These are phyloP conservation scores for Clarireedia sp. DNA, from an alignment of 2,329 filamentous ascomycete species.

Conservation along the genomic window DNA sequence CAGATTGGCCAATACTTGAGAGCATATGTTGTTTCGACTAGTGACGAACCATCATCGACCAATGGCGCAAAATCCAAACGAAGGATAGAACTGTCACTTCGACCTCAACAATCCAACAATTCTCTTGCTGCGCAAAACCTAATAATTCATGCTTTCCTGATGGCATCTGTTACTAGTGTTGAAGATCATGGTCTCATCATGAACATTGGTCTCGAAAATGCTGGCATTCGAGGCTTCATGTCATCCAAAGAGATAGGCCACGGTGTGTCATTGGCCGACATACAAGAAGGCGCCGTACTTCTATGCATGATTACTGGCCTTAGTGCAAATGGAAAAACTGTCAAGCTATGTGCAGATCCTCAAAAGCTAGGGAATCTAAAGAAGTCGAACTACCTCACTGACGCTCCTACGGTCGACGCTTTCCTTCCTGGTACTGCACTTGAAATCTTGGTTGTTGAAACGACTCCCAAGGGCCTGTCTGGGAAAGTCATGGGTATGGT, in stretches of 20 bases:
- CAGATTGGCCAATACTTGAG: conserved; percentile 80
- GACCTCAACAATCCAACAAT: conserved; percentile 70
- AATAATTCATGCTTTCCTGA: conserved; percentile 67
- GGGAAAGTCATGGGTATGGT: conserved; percentile 91
- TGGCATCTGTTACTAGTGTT: conserved; percentile 83
- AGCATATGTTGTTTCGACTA: conserved; percentile 72
- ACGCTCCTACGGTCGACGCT: conserved; percentile 79
- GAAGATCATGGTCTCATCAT: conserved; percentile 94
- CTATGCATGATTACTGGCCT: conserved; percentile 74
- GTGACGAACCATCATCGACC: conserved; percentile 48
- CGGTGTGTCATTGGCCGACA: conserved; percentile 52
- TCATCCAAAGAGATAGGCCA: conserved; percentile 72
- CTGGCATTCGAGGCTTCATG: conserved; percentile 71
- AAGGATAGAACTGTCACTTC: conserved; percentile 79
- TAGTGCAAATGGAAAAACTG: conserved; percentile 69
- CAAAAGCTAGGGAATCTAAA: conserved; percentile 60
- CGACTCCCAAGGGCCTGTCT: conserved; percentile 63
- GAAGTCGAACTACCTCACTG: conserved; percentile 56
- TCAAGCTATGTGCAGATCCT: conserved; percentile 73
- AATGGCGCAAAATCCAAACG: conserved; percentile 51
- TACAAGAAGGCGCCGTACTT: conserved; percentile 78
- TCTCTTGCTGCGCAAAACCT: conserved; percentile 66
- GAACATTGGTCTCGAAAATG: conserved; percentile 71
- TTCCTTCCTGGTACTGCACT: conserved; percentile 90
- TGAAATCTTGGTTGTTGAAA: conserved; percentile 74